Conservation (phyloP, 495 filamentous ascomycete genomes). For the Cudoniella acicularis region DNA sequence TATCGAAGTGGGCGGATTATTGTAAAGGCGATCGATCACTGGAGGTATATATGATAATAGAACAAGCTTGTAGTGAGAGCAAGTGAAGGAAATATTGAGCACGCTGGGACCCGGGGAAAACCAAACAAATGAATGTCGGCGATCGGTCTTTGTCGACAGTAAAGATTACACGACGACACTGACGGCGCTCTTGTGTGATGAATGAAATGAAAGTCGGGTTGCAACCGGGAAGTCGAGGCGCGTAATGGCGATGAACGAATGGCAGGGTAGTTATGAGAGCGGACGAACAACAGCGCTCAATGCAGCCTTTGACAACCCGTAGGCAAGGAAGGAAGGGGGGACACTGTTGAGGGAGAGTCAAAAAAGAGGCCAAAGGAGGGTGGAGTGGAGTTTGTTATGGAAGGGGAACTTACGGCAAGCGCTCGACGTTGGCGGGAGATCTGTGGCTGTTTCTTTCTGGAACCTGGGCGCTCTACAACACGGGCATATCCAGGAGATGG, state of each 20-base stretch:
- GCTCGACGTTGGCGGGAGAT: slow-evolving; percentile 22
- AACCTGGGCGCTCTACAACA: slow-evolving; percentile 15
- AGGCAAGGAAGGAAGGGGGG: slow-evolving; percentile 16
- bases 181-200: neutral
- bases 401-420: slow-evolving; percentile 5
- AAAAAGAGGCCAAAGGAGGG: slow-evolving; percentile 10
- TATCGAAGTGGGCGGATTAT: neutral
- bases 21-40: neutral
- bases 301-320: slow-evolving; percentile 1
- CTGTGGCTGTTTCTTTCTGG: slow-evolving; percentile 20
- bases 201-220: neutral
- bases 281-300: neutral
- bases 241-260: slow-evolving; percentile 8
- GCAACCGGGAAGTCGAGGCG: neutral
- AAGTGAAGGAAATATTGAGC: neutral
- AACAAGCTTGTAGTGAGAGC: neutral
- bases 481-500: slow-evolving; percentile 15
- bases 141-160: neutral
- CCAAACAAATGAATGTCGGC: neutral
- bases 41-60: neutral
- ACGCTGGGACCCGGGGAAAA: too few species aligned
- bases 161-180: neutral
- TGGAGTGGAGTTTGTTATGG: slow-evolving; percentile 17
- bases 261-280: neutral
- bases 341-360: slow-evolving; percentile 15